These are phyloP conservation scores for Boletus insuetus DNA, from an alignment of 768 basidiomycete genomes.

Conservation along the genomic window DNA sequence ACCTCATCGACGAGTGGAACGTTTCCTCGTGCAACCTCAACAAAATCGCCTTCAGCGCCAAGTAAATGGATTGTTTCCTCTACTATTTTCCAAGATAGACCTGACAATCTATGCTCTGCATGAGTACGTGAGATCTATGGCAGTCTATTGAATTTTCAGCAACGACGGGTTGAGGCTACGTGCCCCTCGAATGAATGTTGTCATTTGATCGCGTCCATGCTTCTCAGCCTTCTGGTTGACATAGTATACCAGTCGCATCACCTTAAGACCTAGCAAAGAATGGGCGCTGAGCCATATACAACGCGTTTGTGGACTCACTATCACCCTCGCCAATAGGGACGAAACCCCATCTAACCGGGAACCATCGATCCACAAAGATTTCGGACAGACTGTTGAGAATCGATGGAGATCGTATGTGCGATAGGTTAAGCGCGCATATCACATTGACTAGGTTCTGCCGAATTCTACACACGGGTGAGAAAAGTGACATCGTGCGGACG, in stretches of 20 bases:
- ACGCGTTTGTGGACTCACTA: constrained; percentile 21
- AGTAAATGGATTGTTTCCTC: constrained; percentile 40
- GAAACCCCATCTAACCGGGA: constrained; percentile 84
- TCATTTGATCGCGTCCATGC: constrained; percentile 62
- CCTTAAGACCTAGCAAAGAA: constrained; percentile 47
- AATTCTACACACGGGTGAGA: constrained; percentile 76
- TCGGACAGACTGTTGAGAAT: constrained; percentile 65
- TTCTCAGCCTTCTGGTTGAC: constrained; percentile 56
- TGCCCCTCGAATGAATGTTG: constrained; percentile 59
- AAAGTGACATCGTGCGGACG: constrained; percentile 44
- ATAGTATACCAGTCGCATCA: constrained; percentile 74
- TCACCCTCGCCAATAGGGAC: constrained; percentile 61
- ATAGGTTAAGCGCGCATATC: constrained; percentile 78
- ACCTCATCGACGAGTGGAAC: constrained; percentile 26
- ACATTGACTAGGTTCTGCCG: constrained; percentile 81
- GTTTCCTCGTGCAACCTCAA: constrained; percentile 35
- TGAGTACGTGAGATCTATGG: constrained; percentile 40
- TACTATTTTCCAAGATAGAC: constrained; percentile 44
- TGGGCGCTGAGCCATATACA: not conserved
- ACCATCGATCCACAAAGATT: constrained; percentile 65
- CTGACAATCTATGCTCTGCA: constrained; percentile 28
- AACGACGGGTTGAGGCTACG: not conserved
- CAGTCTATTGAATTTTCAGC: not conserved
- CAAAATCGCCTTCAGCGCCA: constrained; percentile 36
- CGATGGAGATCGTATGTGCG: constrained; percentile 53